Conservation (phyloP, 257 asterid species). For the Solanum verrucosum region DNA sequence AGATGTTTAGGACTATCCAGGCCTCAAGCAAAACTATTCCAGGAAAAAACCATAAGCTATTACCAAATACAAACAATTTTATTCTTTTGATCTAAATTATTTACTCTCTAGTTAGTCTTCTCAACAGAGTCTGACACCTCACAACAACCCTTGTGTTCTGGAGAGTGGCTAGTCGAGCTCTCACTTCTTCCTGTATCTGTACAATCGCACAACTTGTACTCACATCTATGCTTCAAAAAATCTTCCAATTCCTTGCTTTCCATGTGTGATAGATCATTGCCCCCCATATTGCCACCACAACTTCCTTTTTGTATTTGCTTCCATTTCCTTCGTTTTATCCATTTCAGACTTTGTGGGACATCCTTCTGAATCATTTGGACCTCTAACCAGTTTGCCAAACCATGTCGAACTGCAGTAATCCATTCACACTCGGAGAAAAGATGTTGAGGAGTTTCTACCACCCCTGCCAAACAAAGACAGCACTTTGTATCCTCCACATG, state of each 20-base stretch:
- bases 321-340: background rate
- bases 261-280: background rate
- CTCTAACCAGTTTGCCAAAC: background rate
- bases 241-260: too few relatives aligned
- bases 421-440: background rate
- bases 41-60: too few relatives aligned
- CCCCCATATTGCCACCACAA: background rate
- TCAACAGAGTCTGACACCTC: background rate
- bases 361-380: too few relatives aligned
- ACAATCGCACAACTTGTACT: too few relatives aligned
- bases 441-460: background rate
- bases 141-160: too few relatives aligned
- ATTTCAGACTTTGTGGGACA: background rate
- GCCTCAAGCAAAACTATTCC: background rate
- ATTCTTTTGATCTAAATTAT: too few relatives aligned
- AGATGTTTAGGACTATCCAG: background rate
- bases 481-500: background rate
- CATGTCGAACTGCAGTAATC: background rate
- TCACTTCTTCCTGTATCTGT: background rate
- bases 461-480: background rate
- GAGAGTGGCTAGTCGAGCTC: background rate
- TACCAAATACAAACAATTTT: background rate
- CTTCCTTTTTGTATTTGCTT: background rate
- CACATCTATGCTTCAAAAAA: too few relatives aligned
- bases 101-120: too few relatives aligned